phyloP scores from a whole-genome alignment of 768 basidiomycete genomes.

The Suillus ampliporus region DNA sequence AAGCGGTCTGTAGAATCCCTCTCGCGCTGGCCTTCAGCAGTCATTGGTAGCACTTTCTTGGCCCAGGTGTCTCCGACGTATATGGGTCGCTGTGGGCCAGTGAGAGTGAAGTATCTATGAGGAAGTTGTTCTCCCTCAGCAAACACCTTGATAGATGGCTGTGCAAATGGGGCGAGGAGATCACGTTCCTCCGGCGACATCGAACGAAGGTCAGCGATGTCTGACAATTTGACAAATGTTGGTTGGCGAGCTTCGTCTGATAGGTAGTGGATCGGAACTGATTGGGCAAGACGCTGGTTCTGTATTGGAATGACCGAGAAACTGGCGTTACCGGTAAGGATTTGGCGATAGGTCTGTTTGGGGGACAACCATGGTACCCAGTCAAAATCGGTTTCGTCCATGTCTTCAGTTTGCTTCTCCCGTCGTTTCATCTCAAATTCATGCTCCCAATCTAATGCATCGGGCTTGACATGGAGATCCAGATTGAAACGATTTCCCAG shows the following conservation, averaged over 20 bases:
- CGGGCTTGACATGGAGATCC: background rate
- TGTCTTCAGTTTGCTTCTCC: too few species aligned
- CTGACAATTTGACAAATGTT: conserved; percentile 6
- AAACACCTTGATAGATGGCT: background rate
- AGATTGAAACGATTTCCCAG: background rate
- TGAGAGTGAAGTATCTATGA: conserved; percentile 4
- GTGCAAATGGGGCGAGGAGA: conserved; percentile 7
- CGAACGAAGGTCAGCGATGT: conserved; percentile 3
- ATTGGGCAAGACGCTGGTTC: too few species aligned
- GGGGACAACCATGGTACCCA: conserved; percentile 9
- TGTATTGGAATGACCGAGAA: background rate
- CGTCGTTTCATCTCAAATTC: background rate
- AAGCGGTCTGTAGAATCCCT: background rate
- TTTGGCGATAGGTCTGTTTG: background rate
- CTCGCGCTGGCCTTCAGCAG: background rate
- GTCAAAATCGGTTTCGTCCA: conserved; percentile 6
- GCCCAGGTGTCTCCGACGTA: conserved; percentile 14
- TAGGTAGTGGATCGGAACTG: conserved; percentile 12
- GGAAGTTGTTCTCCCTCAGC: background rate
- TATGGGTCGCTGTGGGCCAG: background rate
- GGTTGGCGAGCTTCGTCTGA: conserved; percentile 10
- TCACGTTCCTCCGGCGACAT: conserved; percentile 10
- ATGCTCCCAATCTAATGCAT: background rate
- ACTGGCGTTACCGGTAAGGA: background rate
- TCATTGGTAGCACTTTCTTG: conserved; percentile 6